Percentiles rank a stretch among this genome's conserved stretches.
These are phyloP conservation scores for Cantharellus anzutake DNA, from an alignment of 768 basidiomycete genomes.

Conservation along the genomic window DNA sequence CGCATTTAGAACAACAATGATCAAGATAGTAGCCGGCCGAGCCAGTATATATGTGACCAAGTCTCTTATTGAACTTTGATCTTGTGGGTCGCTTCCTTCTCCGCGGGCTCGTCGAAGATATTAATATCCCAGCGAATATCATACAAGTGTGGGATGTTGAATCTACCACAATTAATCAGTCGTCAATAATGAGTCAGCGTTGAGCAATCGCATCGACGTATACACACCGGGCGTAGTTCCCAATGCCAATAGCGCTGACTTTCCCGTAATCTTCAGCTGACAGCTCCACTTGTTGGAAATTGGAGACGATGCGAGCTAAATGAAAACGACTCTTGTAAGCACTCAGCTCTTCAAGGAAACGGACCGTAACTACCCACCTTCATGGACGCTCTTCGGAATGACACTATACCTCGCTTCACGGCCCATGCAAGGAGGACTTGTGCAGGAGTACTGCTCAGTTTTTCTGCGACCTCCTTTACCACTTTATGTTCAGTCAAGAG, in stretches of 20 bases:
- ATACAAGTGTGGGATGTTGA: conserved; percentile 47
- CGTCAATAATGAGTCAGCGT: not conserved
- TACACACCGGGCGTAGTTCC: conserved; percentile 23
- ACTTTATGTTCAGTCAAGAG: conserved; percentile 36
- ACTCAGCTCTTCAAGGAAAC: not conserved
- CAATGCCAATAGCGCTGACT: conserved; percentile 31
- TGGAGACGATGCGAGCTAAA: conserved; percentile 44
- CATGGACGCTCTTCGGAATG: conserved; percentile 67
- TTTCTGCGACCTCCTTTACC: conserved; percentile 42
- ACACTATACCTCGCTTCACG: conserved; percentile 56
- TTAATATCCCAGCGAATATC: conserved; percentile 49
- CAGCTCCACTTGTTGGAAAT: conserved; percentile 59
- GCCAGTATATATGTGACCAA: too few species aligned
- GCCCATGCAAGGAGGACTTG: conserved; percentile 79
- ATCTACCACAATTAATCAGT: conserved; percentile 18
- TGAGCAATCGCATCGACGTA: not conserved
- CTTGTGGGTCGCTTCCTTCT: conserved; percentile 21
- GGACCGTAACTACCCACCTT: conserved; percentile 19
- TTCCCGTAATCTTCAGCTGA: conserved; percentile 46
- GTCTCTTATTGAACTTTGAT: not conserved
- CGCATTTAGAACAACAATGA: too few species aligned
- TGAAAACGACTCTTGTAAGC: not conserved
- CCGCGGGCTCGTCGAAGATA: conserved; percentile 44
- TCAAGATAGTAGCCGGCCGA: too few species aligned
- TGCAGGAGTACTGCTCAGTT: conserved; percentile 45